Percentiles rank a stretch among this genome's conserved stretches.
Evolutionary conservation across 805 yeast genomes (phyloP).

Genomic region (Ogataea trehalophila): DNA sequence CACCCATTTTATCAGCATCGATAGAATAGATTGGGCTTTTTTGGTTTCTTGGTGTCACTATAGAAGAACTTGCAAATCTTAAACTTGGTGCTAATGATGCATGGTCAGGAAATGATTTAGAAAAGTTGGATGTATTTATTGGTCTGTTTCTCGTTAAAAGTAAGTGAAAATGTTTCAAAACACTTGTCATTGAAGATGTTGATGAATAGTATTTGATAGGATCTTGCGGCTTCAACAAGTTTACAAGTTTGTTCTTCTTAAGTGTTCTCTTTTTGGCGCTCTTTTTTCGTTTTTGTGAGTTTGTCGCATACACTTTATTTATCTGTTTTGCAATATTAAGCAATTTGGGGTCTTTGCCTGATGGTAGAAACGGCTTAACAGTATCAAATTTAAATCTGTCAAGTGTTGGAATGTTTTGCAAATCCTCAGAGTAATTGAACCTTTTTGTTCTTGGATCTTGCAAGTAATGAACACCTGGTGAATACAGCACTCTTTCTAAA

Average conservation of each 20-base stretch:
- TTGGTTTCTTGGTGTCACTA: slow-evolving; percentile 41
- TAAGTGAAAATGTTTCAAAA: slow-evolving; percentile 69
- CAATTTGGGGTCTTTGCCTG: slow-evolving; percentile 59
- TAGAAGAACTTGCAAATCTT: slow-evolving; percentile 48
- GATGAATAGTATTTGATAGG: slow-evolving; percentile 57
- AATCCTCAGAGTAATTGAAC: slow-evolving; percentile 59
- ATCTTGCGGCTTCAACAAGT: background rate
- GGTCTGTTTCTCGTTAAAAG: slow-evolving; percentile 59
- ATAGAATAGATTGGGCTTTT: slow-evolving; percentile 45
- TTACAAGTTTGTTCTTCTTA: too few species aligned
- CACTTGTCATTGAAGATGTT: slow-evolving; percentile 81
- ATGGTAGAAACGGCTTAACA: slow-evolving; percentile 52
- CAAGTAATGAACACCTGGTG: slow-evolving; percentile 75
- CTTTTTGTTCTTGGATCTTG: slow-evolving; percentile 75
- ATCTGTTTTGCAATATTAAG: slow-evolving; percentile 39
- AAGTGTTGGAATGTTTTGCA: slow-evolving; percentile 56
- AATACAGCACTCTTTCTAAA: slow-evolving; percentile 67
- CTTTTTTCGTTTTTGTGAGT: too few species aligned
- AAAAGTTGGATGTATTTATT: slow-evolving; percentile 41
- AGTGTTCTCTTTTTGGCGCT: too few species aligned
- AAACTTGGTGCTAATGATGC: slow-evolving; percentile 39
- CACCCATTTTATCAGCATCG: slow-evolving; percentile 64
- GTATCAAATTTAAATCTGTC: slow-evolving; percentile 61
- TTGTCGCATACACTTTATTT: background rate
- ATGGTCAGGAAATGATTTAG: slow-evolving; percentile 38